These are phyloP conservation scores for Mortierella sp. DNA, from an alignment of 371 early-diverging fungal genomes.

Conservation along the genomic window DNA sequence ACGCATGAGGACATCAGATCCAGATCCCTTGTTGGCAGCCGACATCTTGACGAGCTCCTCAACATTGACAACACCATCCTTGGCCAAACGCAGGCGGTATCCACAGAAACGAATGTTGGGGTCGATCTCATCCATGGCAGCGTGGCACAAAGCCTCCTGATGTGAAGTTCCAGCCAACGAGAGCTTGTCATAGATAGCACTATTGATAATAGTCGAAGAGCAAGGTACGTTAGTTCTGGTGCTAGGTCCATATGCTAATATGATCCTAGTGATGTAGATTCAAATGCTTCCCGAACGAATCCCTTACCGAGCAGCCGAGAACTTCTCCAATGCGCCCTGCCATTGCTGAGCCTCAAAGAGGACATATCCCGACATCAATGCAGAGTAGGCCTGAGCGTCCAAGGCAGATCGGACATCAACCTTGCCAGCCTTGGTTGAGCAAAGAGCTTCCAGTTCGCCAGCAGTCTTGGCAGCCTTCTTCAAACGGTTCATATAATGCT, in stretches of 20 bases:
- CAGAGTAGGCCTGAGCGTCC: conserved; percentile 83
- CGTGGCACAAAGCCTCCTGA: conserved; percentile 76
- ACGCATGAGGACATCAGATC: conserved; percentile 61
- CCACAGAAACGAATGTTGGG: conserved; percentile 88
- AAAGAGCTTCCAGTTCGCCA: conserved; percentile 64
- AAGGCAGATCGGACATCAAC: conserved; percentile 71
- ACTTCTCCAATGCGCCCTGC: conserved; percentile 76
- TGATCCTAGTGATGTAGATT: background rate
- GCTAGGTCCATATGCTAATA: background rate
- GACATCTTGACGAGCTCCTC: conserved; percentile 65
- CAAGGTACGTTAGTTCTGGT: background rate
- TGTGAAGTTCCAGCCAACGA: conserved; percentile 67
- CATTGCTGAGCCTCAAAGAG: conserved; percentile 80
- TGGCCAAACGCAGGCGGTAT: conserved; percentile 74
- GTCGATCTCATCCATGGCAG: conserved; percentile 83
- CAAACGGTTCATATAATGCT: conserved; percentile 76
- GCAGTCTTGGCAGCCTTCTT: conserved; percentile 75
- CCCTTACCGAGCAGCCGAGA: conserved; percentile 71
- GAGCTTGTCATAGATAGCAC: conserved; percentile 80
- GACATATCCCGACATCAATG: conserved; percentile 77
- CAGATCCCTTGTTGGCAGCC: conserved; percentile 60
- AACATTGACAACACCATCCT: conserved; percentile 63
- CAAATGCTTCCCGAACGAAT: background rate
- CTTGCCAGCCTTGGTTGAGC: conserved; percentile 62
- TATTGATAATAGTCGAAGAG: conserved; percentile 14